phyloP scores from a whole-genome alignment of 1,139 yeast genomes.

The Yamadazyma conglobata region DNA sequence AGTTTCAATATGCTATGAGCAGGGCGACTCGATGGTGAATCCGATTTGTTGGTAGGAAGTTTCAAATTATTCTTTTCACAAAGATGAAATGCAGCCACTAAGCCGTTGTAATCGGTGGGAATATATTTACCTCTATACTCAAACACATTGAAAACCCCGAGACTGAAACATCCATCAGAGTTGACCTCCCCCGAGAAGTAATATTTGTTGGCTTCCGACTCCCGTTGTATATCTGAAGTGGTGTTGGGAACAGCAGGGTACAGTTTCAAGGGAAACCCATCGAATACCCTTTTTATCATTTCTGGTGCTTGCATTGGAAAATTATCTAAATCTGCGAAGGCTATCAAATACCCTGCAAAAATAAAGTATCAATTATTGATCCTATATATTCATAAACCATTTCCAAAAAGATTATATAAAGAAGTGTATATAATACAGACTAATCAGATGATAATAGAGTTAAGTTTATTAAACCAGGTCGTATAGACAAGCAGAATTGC shows the following conservation, averaged over 20 bases:
- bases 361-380: no score
- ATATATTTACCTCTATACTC: slow-evolving; percentile 18
- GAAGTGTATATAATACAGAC: no score
- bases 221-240: slow-evolving; percentile 17
- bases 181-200: no score
- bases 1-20: slow-evolving; percentile 26
- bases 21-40: no score
- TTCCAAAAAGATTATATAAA: no score
- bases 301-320: slow-evolving; percentile 35
- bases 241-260: slow-evolving; percentile 27
- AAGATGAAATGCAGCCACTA: slow-evolving; percentile 31
- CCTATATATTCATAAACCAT: no score
- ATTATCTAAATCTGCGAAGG: no score
- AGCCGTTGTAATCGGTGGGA: slow-evolving; percentile 47
- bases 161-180: slow-evolving; percentile 23
- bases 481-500: no score
- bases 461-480: no score
- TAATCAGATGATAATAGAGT: no score
- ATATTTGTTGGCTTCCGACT: no score
- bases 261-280: slow-evolving; percentile 44
- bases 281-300: slow-evolving; percentile 42
- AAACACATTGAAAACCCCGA: slow-evolving; percentile 41
- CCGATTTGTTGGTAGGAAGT: slow-evolving; percentile 33
- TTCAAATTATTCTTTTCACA: slow-evolving; percentile 31
- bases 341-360: no score